Base-by-base conservation (phyloP, 805 yeast genomes). In the Nakazawaea ambrosiae region DNA sequence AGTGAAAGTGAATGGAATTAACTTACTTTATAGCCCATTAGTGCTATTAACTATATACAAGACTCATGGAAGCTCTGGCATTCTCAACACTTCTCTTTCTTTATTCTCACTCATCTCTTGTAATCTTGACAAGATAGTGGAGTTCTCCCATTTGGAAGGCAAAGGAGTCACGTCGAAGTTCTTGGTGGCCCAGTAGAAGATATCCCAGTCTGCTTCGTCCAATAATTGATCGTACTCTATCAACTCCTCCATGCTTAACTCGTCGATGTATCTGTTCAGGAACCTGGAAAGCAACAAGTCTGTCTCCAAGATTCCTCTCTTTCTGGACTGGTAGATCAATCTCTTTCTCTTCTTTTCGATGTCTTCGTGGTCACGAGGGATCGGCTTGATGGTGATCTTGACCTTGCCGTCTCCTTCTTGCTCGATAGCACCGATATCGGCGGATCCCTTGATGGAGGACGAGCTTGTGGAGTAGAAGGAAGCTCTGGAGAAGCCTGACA, bases 121-220 rank as follows among this genome's bases (percentile, higher is more conserved):
- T 45, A 90, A 64, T 61, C 68, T 54, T 38, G 55, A 54, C 64
- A 90, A 67, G 27, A 90, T 65, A 48, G 70, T 63, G 10, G 84
- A 75, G 41, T 81, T 54, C 54, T 78, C 68, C 96, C 96, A 92
- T 53, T 74, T 73, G 28, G 83, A 87, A 12, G 97, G 97, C 45
- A 90, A 67, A 11, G 95, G 95, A 33, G 89, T 84, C 15, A 84
- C 77, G 25, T 75, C 78, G 50, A 63, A 84, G 57, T 89, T 86
- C 47, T 74, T 75, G 2, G 97, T 87, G 19, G 95, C 95, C 98
- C 98, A 90, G 64, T 92, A 92, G 60, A 86, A 92, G 43, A 92
- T 89, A 59, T 92, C 98, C 98, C 98, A 92, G 60, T 92, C 98
- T n/a, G 90, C 75, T 60, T 90, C 95, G 58, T 92, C 95, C 54